Conservation (phyloP, 495 filamentous ascomycete species). For the Trichoderma erinaceum region DNA sequence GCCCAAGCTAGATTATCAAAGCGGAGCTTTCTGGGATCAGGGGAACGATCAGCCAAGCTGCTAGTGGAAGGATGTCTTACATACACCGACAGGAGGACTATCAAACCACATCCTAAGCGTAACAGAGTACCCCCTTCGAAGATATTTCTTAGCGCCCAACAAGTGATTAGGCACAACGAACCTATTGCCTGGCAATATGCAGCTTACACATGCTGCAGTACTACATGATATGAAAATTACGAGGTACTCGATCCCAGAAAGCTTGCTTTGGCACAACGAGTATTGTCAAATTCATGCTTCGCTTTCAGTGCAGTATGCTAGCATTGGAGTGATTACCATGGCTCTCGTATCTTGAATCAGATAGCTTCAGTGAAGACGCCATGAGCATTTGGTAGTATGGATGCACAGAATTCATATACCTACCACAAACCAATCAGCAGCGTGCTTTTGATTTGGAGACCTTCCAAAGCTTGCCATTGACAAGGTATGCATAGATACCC, state of each 20-base stretch:
- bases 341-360: background rate
- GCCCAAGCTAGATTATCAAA: background rate
- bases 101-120: background rate
- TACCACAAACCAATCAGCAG: background rate
- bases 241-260: background rate
- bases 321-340: background rate
- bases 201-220: background rate
- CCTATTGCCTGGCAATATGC: background rate
- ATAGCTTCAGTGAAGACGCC: background rate
- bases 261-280: background rate
- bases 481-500: background rate
- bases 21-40: background rate
- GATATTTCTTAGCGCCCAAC: background rate
- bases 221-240: background rate
- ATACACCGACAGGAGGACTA: background rate
- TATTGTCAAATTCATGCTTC: background rate
- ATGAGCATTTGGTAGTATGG: background rate
- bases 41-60: conserved; percentile 1
- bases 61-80: background rate
- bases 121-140: background rate
- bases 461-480: background rate
- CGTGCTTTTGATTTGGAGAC: background rate
- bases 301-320: background rate
- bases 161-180: background rate
- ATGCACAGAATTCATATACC: background rate